Conservation (phyloP, 352 stramenopile species). For the Phytophthora lateralis region DNA sequence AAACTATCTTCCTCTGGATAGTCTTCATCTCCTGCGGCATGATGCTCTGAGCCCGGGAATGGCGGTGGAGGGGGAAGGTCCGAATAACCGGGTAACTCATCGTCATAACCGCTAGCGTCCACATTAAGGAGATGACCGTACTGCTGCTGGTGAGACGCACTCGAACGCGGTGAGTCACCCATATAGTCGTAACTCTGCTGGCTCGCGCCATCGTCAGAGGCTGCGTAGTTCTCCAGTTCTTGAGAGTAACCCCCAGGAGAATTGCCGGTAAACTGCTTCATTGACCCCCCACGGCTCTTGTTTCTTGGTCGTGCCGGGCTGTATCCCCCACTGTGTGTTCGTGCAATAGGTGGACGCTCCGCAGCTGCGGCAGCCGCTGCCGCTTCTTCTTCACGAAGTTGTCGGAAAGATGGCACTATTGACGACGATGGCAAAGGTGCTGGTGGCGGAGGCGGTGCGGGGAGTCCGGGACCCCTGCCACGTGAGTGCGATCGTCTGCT, state of each 20-base stretch:
- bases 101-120: constrained; percentile 13
- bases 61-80: constrained; percentile 25
- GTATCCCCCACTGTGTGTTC: constrained; percentile 37
- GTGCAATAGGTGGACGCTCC: constrained; percentile 28
- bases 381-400: constrained; percentile 59
- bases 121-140: constrained; percentile 20
- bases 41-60: constrained; percentile 22
- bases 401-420: constrained; percentile 64
- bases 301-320: constrained; percentile 15
- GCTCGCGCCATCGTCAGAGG: constrained; percentile 41
- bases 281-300: constrained; percentile 29
- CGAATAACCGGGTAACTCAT: constrained; percentile 23
- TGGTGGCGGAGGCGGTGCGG: constrained; percentile 13
- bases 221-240: constrained; percentile 35
- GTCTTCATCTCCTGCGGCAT: constrained; percentile 10
- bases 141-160: constrained; percentile 26
- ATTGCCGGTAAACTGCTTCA: constrained; percentile 21
- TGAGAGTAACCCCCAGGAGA: constrained; percentile 10
- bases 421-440: constrained; percentile 32
- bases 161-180: constrained; percentile 33
- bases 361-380: constrained; percentile 24
- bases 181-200: constrained; percentile 42
- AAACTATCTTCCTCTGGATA: constrained; percentile 45
- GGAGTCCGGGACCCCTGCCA: constrained; percentile 18
- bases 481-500: constrained; percentile 21